Conservation (phyloP, 331 rosid species). For the Telfairia occidentalis region DNA sequence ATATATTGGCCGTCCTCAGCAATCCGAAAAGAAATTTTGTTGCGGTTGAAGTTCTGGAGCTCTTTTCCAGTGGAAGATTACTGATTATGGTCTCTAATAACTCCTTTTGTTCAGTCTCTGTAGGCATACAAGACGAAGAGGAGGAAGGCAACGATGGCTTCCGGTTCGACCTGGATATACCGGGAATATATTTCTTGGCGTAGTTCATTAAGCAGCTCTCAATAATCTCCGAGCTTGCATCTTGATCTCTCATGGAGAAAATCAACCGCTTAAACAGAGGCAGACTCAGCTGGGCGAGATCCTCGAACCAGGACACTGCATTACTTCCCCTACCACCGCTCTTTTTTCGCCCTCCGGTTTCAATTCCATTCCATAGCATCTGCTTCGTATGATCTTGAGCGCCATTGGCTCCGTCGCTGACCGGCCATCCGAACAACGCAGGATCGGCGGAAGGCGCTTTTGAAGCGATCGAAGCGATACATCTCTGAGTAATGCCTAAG, state of each 20-base stretch:
- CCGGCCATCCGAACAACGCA: slow-evolving; percentile 77
- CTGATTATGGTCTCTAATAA: slow-evolving; percentile 55
- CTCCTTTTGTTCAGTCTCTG: slow-evolving; percentile 71
- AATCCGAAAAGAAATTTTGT: slow-evolving; percentile 64
- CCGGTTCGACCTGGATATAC: slow-evolving; percentile 59
- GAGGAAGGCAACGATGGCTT: slow-evolving; percentile 39
- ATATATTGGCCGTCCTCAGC: slow-evolving; percentile 59
- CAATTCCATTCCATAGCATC: slow-evolving; percentile 58
- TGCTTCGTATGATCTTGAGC: slow-evolving; percentile 36
- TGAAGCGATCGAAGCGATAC: slow-evolving; percentile 52
- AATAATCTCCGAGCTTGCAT: slow-evolving; percentile 44
- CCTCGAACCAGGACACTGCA: slow-evolving; percentile 71
- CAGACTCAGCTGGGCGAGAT: slow-evolving; percentile 47
- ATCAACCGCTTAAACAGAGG: slow-evolving; percentile 62
- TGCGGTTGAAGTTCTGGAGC: slow-evolving; percentile 37
- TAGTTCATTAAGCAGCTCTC: slow-evolving; percentile 70
- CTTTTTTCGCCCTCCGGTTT: slow-evolving; percentile 40
- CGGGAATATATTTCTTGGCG: slow-evolving; percentile 78
- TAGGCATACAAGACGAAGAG: slow-evolving; percentile 22
- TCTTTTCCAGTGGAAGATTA: slow-evolving; percentile 54
- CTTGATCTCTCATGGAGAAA: slow-evolving; percentile 39
- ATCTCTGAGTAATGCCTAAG: slow-evolving; percentile 53
- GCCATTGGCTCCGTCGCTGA: slow-evolving; percentile 25
- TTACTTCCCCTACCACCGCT: slow-evolving; percentile 18
- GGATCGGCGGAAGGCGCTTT: slow-evolving; percentile 67